Conservation (phyloP, 2,329 filamentous ascomycete genomes). For the Pyrenophora seminiperda region DNA sequence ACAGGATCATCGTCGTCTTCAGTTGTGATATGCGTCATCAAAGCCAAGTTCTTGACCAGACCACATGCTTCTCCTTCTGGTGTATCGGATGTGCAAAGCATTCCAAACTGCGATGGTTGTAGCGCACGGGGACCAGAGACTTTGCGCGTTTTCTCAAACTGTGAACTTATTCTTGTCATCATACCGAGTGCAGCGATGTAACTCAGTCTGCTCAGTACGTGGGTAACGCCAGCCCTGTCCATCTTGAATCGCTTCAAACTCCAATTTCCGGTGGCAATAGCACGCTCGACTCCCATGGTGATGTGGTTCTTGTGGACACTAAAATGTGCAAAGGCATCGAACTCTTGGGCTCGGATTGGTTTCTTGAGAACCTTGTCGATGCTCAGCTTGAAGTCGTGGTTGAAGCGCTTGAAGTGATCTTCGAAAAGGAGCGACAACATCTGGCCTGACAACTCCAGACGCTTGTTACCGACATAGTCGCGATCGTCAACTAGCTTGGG, state of each 20-base stretch:
- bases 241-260: conserved; percentile 97
- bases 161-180: conserved; percentile 98
- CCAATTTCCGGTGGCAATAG: conserved; percentile 98
- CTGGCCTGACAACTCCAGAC: conserved; percentile 91
- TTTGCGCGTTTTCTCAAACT: conserved; percentile 98
- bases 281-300: conserved; percentile 89
- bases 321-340: conserved; percentile 85
- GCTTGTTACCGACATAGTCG: conserved; percentile 98
- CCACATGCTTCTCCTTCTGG: conserved; percentile 98
- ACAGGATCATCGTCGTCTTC: conserved; percentile 93
- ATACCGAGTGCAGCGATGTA: conserved; percentile 97
- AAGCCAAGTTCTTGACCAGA: conserved; percentile 93
- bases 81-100: conserved; percentile 96
- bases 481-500: conserved; percentile 89
- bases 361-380: conserved; percentile 97
- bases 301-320: conserved; percentile 85
- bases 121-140: conserved; percentile 93
- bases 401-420: conserved; percentile 96
- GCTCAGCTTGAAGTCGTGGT: conserved; percentile 83
- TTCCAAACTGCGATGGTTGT: conserved; percentile 96
- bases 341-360: conserved; percentile 82
- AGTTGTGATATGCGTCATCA: conserved; percentile 99
- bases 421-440: conserved; percentile 93
- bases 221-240: conserved; percentile 95
- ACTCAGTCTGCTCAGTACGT: conserved; percentile 91